phyloP scores from a whole-genome alignment of 805 yeast genomes.

The Ogataea trehalophila region DNA sequence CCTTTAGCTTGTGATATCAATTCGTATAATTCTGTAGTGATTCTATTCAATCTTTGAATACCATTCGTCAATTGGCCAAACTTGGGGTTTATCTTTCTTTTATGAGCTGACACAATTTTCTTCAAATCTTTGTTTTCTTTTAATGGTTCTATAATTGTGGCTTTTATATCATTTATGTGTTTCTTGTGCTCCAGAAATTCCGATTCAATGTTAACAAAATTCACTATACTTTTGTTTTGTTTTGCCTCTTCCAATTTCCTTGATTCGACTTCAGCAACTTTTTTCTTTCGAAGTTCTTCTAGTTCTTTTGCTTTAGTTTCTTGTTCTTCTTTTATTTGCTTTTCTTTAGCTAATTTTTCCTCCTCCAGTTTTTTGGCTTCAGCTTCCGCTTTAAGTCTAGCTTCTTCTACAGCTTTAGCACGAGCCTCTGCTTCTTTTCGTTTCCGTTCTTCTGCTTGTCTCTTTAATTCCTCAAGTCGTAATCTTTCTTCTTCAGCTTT shows the following conservation, averaged over 20 bases:
- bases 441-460: too few relatives aligned
- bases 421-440: too few relatives aligned
- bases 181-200: conserved; percentile 44
- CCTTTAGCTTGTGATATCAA: conserved; percentile 45
- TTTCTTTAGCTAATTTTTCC: conserved; percentile 15
- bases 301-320: conserved; percentile 13
- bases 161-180: conserved; percentile 55
- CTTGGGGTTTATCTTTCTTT: conserved; percentile 78
- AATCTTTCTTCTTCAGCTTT: conserved; percentile 4
- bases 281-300: conserved; percentile 18
- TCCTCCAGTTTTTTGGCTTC: conserved; percentile 3
- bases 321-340: conserved; percentile 11
- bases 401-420: conserved; percentile 6
- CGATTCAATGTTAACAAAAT: conserved; percentile 35
- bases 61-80: conserved; percentile 89
- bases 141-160: conserved; percentile 51
- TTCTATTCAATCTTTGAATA: conserved; percentile 46
- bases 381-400: not conserved
- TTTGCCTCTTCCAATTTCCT: conserved; percentile 15
- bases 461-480: not conserved
- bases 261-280: conserved; percentile 16
- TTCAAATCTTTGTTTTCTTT: conserved; percentile 37
- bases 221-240: conserved; percentile 27
- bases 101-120: conserved; percentile 52
- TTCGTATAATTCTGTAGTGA: conserved; percentile 46